These are phyloP conservation scores for Aethionema arabicum DNA, from an alignment of 345 rosid genomes.

Conservation along the genomic window DNA sequence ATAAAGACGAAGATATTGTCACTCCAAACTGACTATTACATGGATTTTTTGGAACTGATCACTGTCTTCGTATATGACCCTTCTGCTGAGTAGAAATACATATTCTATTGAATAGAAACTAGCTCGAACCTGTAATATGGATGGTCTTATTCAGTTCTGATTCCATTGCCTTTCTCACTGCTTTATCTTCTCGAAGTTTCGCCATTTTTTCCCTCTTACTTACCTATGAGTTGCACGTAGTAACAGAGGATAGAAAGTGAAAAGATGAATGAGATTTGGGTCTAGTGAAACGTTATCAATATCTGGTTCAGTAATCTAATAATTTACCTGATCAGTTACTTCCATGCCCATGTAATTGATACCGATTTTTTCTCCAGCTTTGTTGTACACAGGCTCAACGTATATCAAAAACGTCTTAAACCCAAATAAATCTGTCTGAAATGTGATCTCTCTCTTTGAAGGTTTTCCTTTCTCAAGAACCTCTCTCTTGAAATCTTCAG, in stretches of 20 bases:
- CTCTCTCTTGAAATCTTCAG: slow-evolving; percentile 91
- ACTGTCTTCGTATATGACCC: too few relatives aligned
- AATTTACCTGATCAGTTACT: slow-evolving; percentile 82
- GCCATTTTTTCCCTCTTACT: slow-evolving; percentile 84
- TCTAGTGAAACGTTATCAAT: neutral
- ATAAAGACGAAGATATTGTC: slow-evolving; percentile 3
- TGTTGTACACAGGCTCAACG: slow-evolving; percentile 91
- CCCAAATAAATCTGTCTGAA: slow-evolving; percentile 82
- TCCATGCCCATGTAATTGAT: slow-evolving; percentile 98
- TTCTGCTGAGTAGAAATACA: neutral
- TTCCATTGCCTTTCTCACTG: slow-evolving; percentile 94
- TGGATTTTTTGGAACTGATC: neutral
- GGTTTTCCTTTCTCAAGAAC: slow-evolving; percentile 85
- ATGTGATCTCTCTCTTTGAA: slow-evolving; percentile 90
- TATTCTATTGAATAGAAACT: neutral
- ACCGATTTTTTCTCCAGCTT: slow-evolving; percentile 82
- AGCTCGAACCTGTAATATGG: slow-evolving; percentile 79
- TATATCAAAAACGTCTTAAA: slow-evolving; percentile 82
- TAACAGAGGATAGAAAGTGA: slow-evolving; percentile 21
- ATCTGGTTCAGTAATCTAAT: slow-evolving; percentile 5
- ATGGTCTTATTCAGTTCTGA: slow-evolving; percentile 91
- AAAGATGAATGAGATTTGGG: neutral
- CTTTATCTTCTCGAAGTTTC: slow-evolving; percentile 89
- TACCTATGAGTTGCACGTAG: slow-evolving; percentile 42
- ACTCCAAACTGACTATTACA: neutral